Evolutionary conservation across 139 green algal genomes (phyloP).

Genomic region (Zygnema cylindricum): DNA sequence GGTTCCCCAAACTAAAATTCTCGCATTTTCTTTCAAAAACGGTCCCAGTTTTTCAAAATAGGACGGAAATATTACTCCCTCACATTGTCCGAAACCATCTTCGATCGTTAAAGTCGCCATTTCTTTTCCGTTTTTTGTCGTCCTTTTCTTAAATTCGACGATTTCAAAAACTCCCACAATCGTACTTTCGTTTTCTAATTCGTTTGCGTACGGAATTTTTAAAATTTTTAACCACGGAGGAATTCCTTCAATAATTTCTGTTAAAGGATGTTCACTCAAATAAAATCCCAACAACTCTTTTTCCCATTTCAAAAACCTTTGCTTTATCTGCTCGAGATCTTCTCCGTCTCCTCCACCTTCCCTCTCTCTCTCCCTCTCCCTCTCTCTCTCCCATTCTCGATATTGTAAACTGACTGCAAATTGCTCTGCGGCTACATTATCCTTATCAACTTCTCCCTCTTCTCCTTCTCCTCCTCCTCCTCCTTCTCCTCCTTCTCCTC

Average conservation of each 20-base stretch:
- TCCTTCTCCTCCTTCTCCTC: background rate
- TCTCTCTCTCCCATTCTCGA: background rate
- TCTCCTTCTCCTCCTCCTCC: background rate
- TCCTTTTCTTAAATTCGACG: conserved; percentile 15
- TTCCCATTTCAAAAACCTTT: conserved; percentile 15
- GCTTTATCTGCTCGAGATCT: background rate
- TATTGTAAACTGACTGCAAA: too few relatives aligned
- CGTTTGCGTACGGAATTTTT: background rate
- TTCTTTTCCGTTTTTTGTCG: conserved; percentile 29
- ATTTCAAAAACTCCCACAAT: conserved; percentile 25
- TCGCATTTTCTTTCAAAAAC: conserved; percentile 22
- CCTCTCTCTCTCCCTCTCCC: conserved; percentile 32
- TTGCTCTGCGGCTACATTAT: background rate
- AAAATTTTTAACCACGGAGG: conserved; percentile 31
- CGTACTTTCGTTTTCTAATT: background rate
- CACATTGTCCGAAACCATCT: background rate
- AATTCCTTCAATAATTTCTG: background rate
- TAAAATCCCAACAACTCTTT: conserved; percentile 48
- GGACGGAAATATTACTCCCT: conserved; percentile 32
- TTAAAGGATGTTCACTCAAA: conserved; percentile 29
- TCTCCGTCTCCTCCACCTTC: too few relatives aligned
- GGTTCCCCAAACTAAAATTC: conserved; percentile 30
- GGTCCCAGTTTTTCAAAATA: conserved; percentile 18
- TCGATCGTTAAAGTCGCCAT: conserved; percentile 40
- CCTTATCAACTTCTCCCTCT: conserved; percentile 11